These are phyloP conservation scores for Coelastrella sp. DNA, from an alignment of 139 green algal genomes.

Conservation along the genomic window DNA sequence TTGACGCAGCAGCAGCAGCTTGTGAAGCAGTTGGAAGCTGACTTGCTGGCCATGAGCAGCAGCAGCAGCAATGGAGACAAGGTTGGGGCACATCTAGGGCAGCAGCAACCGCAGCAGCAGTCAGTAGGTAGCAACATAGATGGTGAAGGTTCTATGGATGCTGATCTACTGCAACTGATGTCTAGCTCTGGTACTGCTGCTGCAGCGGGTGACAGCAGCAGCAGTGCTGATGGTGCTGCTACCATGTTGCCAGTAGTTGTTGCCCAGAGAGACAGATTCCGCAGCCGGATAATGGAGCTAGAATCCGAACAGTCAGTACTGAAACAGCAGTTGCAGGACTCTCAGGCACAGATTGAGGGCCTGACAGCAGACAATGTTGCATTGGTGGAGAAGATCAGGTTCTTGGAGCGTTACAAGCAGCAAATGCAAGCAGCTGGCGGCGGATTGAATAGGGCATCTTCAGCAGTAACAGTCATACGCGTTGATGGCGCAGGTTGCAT, in stretches of 20 bases:
- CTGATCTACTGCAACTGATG: not conserved
- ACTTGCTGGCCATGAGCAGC: conserved; percentile 28
- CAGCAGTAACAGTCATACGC: conserved; percentile 10
- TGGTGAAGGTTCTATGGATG: too few species aligned
- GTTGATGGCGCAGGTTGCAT: conserved; percentile 30
- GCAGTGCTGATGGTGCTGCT: not conserved
- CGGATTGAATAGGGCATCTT: too few species aligned
- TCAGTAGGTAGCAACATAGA: too few species aligned
- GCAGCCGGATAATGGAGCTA: not conserved
- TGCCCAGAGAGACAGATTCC: conserved; percentile 36
- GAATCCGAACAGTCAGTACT: not conserved
- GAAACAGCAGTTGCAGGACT: not conserved
- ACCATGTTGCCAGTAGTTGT: conserved; percentile 12
- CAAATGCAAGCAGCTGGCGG: not conserved
- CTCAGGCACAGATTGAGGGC: not conserved
- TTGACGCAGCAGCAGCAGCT: conserved; percentile 23
- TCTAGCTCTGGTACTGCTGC: conserved; percentile 6
- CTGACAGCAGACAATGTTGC: conserved; percentile 22
- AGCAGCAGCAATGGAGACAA: not conserved
- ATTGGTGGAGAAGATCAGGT: conserved; percentile 44
- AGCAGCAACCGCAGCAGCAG: too few species aligned
- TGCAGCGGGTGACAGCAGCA: conserved; percentile 9
- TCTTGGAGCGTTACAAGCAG: conserved; percentile 39
- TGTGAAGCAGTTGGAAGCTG: conserved; percentile 25
- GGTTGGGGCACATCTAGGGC: too few species aligned